Base-by-base conservation (phyloP, 202 grass and related monocot species). In the Dendrocalamus latiflorus region DNA sequence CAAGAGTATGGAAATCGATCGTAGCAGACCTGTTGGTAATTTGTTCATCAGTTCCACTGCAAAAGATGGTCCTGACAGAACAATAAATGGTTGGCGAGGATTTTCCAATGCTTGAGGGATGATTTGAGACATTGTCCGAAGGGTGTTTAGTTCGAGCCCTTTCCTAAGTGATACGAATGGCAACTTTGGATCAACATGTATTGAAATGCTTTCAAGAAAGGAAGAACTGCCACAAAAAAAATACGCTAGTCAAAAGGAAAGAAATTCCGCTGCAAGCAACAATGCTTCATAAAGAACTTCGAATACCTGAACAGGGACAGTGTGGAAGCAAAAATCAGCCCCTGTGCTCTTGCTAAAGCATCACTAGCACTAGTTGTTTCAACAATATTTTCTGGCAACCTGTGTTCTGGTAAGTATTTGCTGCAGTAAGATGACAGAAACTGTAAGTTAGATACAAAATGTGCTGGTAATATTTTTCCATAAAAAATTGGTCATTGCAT, bases 241-340 rank as follows among this genome's bases (percentile, higher is more conserved):
- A n/a, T n/a, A n/a, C n/a, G n/a, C n/a, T n/a, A n/a, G 55, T 81
- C 70, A 71, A 63, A 65, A 77, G 12, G 30, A 65, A 72, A 6
- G 0, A 48, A 70, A 76, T 22, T 7, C 26, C 6, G 34, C 41
- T 66, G 17, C 41, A 76, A 21, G 10, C 42, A 59, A 10, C 53
- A 68, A 61, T 82, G 6, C 9, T 78, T 47, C 15, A 16, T 18
- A 74, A 76, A 76, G 57, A 80, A 72, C 20, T 80, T 17, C 66
- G 76, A 86, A 86, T 88, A 94, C 89, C 92, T 98, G 95, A 76
- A 95, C 90, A 7, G 95, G 95, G 73, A 98, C 90, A 83, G 95
- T 92, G 81, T 98, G 95, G 76, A 98, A 93, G 85, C 95, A 98
- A 83, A 91, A 93, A 78, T 98, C 92, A n/a, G n/a, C n/a, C n/a